Evolutionary conservation across 257 asterid genomes (phyloP).

Genomic region (Petunia secreta): DNA sequence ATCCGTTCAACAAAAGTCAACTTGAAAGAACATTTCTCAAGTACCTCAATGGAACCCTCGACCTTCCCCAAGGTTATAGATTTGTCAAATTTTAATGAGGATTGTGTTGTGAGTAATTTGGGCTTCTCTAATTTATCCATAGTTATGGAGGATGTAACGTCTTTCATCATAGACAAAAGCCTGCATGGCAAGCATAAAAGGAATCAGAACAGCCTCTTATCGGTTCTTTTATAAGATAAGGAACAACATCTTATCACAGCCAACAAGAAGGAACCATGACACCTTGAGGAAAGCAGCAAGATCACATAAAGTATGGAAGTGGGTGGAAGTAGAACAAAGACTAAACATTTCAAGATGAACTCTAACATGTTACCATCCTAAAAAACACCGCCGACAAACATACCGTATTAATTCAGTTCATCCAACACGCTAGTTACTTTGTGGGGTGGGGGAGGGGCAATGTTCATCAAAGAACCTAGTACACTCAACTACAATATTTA

Average conservation of each 20-base stretch:
- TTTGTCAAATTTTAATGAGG: conserved; percentile 48
- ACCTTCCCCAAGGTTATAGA: conserved; percentile 75
- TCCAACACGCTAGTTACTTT: background rate
- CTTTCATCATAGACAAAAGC: conserved; percentile 54
- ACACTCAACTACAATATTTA: background rate
- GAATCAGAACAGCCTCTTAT: background rate
- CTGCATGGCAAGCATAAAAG: conserved; percentile 45
- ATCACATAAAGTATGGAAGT: background rate
- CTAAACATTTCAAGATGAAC: background rate
- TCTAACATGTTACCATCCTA: too few relatives aligned
- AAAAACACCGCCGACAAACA: background rate
- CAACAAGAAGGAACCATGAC: background rate
- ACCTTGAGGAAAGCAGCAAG: background rate
- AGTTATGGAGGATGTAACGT: conserved; percentile 59
- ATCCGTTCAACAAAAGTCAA: conserved; percentile 13
- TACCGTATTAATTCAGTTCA: background rate
- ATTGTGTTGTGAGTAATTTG: conserved; percentile 56
- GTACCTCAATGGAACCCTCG: conserved; percentile 78
- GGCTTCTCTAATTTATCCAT: conserved; percentile 48
- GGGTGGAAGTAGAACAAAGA: background rate
- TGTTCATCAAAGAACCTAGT: background rate
- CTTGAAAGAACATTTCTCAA: conserved; percentile 24
- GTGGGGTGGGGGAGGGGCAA: background rate
- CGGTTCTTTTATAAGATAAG: background rate
- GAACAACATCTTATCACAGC: background rate